Evolutionary conservation across 768 basidiomycete genomes (phyloP).

Genomic region (Tubosaeta sp.): DNA sequence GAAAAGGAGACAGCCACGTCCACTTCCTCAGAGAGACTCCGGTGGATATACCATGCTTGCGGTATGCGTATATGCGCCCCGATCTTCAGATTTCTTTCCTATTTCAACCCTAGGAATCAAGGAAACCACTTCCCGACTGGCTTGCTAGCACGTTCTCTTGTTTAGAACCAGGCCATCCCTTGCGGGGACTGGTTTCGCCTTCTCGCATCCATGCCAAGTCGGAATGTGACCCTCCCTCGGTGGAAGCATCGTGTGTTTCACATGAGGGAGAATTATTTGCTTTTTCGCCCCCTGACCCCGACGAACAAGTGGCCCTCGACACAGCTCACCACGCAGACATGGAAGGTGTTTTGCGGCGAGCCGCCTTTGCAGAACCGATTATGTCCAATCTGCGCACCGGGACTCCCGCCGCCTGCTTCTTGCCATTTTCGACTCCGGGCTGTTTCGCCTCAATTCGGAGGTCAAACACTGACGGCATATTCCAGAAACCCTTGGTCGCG

Average conservation of each 20-base stretch:
- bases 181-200: conserved; percentile 30
- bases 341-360: neutral
- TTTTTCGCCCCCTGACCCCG: conserved; percentile 24
- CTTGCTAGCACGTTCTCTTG: conserved; percentile 48
- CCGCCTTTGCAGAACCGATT: neutral
- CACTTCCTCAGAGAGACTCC: conserved; percentile 2
- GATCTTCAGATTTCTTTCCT: conserved; percentile 10
- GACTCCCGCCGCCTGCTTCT: neutral
- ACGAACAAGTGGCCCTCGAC: conserved; percentile 4
- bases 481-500: conserved; percentile 3
- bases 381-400: neutral
- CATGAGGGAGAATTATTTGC: conserved; percentile 24
- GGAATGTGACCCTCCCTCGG: neutral
- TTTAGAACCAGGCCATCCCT: conserved; percentile 35
- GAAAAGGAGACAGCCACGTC: conserved; percentile 32
- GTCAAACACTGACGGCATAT: neutral
- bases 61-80: conserved; percentile 31
- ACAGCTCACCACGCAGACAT: conserved; percentile 2
- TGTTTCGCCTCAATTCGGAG: conserved; percentile 12
- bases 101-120: conserved; percentile 15
- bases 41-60: conserved; percentile 6
- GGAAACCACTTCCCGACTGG: conserved; percentile 49
- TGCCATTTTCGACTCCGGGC: conserved; percentile 27
- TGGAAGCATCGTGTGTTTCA: conserved; percentile 1
- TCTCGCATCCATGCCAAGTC: conserved; percentile 8